These are phyloP conservation scores for Apophysomyces elegans DNA, from an alignment of 371 early-diverging fungal genomes.

Conservation along the genomic window DNA sequence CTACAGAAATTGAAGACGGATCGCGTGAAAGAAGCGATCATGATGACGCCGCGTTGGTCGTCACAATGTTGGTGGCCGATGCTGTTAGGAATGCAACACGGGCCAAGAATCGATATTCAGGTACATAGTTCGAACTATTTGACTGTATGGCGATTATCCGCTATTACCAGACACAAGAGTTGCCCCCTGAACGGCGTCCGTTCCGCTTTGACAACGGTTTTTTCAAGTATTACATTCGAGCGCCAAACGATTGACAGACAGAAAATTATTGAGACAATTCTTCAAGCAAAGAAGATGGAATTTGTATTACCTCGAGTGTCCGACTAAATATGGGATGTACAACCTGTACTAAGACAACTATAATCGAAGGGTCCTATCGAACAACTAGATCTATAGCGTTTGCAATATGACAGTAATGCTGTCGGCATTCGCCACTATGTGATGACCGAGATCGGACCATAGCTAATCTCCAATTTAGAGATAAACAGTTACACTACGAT, in stretches of 20 bases:
- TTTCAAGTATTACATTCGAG: background rate
- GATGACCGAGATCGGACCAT: slow-evolving; percentile 25
- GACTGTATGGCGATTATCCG: slow-evolving; percentile 30
- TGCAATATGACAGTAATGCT: slow-evolving; percentile 24
- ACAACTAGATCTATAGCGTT: background rate
- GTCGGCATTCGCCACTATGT: slow-evolving; percentile 22
- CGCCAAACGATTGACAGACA: background rate
- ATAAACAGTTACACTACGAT: background rate
- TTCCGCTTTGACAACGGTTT: background rate
- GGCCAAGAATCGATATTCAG: background rate
- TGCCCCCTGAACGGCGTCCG: background rate
- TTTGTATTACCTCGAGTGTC: background rate
- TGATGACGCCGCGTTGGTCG: slow-evolving; percentile 7
- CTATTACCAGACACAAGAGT: slow-evolving; percentile 5
- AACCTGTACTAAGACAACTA: background rate
- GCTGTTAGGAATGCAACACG: background rate
- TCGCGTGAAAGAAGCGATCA: slow-evolving; percentile 5
- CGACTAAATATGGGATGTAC: background rate
- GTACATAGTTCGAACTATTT: slow-evolving; percentile 3
- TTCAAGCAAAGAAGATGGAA: slow-evolving; percentile 4
- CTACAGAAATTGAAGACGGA: slow-evolving; percentile 1
- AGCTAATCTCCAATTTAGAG: slow-evolving; percentile 18
- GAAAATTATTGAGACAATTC: background rate
- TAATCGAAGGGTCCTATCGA: background rate
- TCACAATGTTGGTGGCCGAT: slow-evolving; percentile 12